A percentile compares a stretch with the other conserved stretches of the same genome.
Evolutionary conservation across 2,329 filamentous ascomycete genomes (phyloP).

Genomic region (Colletotrichum eleusines): DNA sequence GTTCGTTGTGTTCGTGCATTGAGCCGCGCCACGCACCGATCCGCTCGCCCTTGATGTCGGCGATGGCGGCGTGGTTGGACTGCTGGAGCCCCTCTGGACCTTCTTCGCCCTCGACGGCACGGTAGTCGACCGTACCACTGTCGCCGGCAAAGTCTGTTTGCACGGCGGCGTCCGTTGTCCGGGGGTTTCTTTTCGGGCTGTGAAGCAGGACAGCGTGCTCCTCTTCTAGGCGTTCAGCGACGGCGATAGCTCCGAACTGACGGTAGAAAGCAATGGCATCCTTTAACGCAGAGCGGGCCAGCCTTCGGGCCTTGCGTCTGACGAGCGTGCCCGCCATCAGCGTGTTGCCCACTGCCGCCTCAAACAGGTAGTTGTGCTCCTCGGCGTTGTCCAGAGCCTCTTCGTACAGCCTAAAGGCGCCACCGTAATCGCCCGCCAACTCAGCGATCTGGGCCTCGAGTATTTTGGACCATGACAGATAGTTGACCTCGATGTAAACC

Average conservation of each 20-base stretch:
- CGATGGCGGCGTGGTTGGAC: slow-evolving; percentile 57
- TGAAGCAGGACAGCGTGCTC: slow-evolving; percentile 77
- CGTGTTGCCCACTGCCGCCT: slow-evolving; percentile 80
- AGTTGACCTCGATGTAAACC: slow-evolving; percentile 76
- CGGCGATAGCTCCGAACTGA: slow-evolving; percentile 75
- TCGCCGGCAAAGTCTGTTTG: slow-evolving; percentile 79
- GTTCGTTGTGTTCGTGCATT: slow-evolving; percentile 66
- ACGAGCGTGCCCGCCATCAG: slow-evolving; percentile 80
- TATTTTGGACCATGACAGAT: slow-evolving; percentile 75
- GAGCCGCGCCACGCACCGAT: slow-evolving; percentile 74
- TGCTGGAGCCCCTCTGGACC: slow-evolving; percentile 55
- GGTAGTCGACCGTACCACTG: slow-evolving; percentile 64
- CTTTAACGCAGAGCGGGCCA: slow-evolving; percentile 75
- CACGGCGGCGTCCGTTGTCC: slow-evolving; percentile 71
- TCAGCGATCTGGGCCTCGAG: slow-evolving; percentile 78
- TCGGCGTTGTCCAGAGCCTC: slow-evolving; percentile 78
- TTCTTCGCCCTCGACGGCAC: slow-evolving; percentile 59
- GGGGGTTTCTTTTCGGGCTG: slow-evolving; percentile 68
- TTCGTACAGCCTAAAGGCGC: slow-evolving; percentile 75
- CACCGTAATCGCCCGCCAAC: slow-evolving; percentile 66
- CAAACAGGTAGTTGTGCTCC: slow-evolving; percentile 74
- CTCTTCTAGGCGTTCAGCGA: slow-evolving; percentile 75
- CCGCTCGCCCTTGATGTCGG: slow-evolving; percentile 67
- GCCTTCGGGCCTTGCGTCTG: slow-evolving; percentile 72
- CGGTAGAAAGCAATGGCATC: slow-evolving; percentile 78